Percentiles rank a stretch among this genome's conserved stretches.
These are phyloP conservation scores for Aspergillus sp. DNA, from an alignment of 2,329 filamentous ascomycete species.

Conservation along the genomic window DNA sequence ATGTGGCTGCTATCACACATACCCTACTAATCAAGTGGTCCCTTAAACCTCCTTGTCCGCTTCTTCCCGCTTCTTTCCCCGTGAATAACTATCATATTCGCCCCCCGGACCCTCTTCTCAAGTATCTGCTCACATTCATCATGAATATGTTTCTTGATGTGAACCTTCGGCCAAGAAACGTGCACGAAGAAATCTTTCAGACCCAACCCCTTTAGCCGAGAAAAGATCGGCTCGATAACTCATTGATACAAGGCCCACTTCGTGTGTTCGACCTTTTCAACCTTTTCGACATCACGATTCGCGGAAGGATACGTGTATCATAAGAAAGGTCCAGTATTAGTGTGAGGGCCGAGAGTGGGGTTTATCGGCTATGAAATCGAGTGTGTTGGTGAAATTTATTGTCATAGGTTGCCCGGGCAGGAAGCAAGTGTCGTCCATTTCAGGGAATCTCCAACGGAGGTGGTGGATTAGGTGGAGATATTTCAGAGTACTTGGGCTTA, in stretches of 20 bases:
- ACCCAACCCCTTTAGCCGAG: neutral
- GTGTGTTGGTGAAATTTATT: neutral
- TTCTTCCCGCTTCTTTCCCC: neutral
- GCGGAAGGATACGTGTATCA: neutral
- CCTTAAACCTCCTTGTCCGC: neutral
- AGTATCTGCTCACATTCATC: neutral
- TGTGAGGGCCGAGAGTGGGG: neutral
- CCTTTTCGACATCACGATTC: neutral
- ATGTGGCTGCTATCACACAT: too few species aligned
- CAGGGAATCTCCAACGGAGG: neutral
- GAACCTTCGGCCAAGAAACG: neutral
- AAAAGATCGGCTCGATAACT: neutral
- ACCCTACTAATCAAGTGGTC: too few species aligned
- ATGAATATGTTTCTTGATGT: neutral
- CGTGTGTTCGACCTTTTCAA: neutral
- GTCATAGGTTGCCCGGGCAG: neutral
- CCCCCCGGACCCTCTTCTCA: neutral
- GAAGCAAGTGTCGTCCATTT: neutral
- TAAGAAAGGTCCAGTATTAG: neutral
- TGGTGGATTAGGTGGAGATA: neutral
- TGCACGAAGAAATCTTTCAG: neutral
- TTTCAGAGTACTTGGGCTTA: neutral
- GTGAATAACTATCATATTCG: neutral
- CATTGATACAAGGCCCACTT: neutral
- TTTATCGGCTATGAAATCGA: neutral